Evolutionary conservation across 2,329 filamentous ascomycete genomes (phyloP).

Genomic region (Onygenales sp.): DNA sequence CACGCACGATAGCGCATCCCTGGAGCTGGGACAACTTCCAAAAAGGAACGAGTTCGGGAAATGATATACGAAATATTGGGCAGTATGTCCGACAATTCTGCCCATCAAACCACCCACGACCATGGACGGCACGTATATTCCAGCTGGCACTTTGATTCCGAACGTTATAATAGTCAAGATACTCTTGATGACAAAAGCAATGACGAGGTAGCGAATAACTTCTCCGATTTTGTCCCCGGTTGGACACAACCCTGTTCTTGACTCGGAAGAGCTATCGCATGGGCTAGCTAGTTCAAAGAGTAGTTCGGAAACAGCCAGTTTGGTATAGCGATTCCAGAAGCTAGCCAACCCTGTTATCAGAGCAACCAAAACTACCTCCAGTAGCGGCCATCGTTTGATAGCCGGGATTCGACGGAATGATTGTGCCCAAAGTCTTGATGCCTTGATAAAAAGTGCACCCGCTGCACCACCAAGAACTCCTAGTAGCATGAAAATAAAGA

Average conservation of each 20-base stretch:
- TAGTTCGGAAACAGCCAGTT: conserved; percentile 79
- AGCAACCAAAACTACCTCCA: conserved; percentile 84
- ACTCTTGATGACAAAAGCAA: conserved; percentile 83
- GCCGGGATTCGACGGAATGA: conserved; percentile 70
- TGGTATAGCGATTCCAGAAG: conserved; percentile 91
- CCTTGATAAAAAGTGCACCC: conserved; percentile 94
- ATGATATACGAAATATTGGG: conserved; percentile 70
- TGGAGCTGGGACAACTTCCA: conserved; percentile 58
- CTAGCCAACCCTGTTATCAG: conserved; percentile 72
- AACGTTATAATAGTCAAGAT: conserved; percentile 84
- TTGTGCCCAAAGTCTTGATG: conserved; percentile 78
- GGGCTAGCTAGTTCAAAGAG: conserved; percentile 85
- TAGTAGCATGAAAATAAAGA: conserved; percentile 73
- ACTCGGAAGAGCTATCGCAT: conserved; percentile 58
- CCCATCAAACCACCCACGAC: conserved; percentile 91
- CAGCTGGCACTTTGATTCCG: conserved; percentile 90
- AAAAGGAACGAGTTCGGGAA: conserved; percentile 66
- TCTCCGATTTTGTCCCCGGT: conserved; percentile 64
- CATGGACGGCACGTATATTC: conserved; percentile 98
- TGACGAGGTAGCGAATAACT: conserved; percentile 60
- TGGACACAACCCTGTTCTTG: conserved; percentile 72
- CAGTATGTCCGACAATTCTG: conserved; percentile 72
- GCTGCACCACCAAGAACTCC: conserved; percentile 75
- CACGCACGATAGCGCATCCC: conserved; percentile 68
- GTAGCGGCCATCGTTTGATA: conserved; percentile 73